Percentiles rank a stretch among this genome's conserved stretches.
Conservation (phyloP, 1,139 yeast species). For the Lodderomyces pseudojiufengensis region DNA sequence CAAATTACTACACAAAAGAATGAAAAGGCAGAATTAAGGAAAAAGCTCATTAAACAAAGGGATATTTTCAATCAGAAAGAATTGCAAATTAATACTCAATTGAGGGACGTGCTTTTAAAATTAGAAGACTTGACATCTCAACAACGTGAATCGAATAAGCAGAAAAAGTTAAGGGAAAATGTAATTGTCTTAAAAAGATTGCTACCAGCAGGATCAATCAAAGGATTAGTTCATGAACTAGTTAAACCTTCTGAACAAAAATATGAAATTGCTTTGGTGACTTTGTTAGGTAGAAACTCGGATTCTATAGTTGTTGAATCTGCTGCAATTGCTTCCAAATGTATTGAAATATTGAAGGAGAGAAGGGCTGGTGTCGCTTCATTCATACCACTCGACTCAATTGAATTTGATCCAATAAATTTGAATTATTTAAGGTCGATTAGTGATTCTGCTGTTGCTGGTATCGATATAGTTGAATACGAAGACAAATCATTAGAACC, state of each 20-base stretch:
- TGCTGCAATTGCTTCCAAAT: constrained; percentile 69
- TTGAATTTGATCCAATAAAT: constrained; percentile 50
- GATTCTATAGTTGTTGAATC: constrained; percentile 85
- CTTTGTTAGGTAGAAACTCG: constrained; percentile 73
- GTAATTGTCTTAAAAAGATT: constrained; percentile 63
- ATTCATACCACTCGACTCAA: constrained; percentile 83
- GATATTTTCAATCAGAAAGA: constrained; percentile 49
- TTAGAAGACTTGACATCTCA: constrained; percentile 72
- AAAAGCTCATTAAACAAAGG: constrained; percentile 40
- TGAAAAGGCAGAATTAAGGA: constrained; percentile 41
- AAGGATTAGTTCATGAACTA: constrained; percentile 75
- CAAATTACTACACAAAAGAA: constrained; percentile 32
- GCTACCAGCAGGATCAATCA: constrained; percentile 67
- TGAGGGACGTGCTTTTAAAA: constrained; percentile 58
- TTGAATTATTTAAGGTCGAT: constrained; percentile 58
- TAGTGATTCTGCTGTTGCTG: constrained; percentile 54
- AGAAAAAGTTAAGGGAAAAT: constrained; percentile 66
- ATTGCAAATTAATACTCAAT: constrained; percentile 54
- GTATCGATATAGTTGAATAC: constrained; percentile 69
- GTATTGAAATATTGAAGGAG: constrained; percentile 79
- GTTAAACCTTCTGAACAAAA: constrained; percentile 76
- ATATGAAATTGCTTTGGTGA: constrained; percentile 73
- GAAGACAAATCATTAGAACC: constrained; percentile 62
- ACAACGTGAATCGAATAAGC: constrained; percentile 72
- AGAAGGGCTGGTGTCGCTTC: constrained; percentile 84